phyloP scores from a whole-genome alignment of 768 basidiomycete species.

The Leccinum longicurvipes region DNA sequence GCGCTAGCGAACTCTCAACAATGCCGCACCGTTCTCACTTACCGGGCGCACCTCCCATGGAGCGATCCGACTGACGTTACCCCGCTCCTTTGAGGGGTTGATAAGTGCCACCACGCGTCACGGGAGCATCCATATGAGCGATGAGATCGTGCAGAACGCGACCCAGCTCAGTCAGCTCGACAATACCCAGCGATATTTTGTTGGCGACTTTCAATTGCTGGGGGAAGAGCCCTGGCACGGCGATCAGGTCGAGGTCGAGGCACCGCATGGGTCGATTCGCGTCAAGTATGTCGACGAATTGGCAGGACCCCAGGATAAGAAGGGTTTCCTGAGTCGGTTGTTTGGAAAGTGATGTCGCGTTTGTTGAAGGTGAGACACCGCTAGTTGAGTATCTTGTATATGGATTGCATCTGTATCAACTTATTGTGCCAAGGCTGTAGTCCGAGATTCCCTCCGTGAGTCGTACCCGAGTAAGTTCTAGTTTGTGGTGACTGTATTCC shows the following conservation, averaged over 20 bases:
- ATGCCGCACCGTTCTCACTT: slow-evolving; percentile 16
- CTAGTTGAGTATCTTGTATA: background rate
- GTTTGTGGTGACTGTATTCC: background rate
- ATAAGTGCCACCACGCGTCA: slow-evolving; percentile 15
- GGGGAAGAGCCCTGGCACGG: slow-evolving; percentile 21
- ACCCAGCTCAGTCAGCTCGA: slow-evolving; percentile 24
- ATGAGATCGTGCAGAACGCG: slow-evolving; percentile 10
- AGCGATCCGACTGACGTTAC: slow-evolving; percentile 12
- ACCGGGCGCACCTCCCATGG: slow-evolving; percentile 12
- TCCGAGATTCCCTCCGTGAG: too few relatives aligned
- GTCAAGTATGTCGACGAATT: slow-evolving; percentile 22
- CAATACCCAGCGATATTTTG: slow-evolving; percentile 18
- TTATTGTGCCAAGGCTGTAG: too few relatives aligned
- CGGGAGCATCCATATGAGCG: slow-evolving; percentile 15
- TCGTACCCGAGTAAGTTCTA: too few relatives aligned
- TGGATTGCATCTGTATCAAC: background rate
- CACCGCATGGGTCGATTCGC: slow-evolving; percentile 16
- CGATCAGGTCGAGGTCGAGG: slow-evolving; percentile 15
- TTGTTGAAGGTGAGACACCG: background rate
- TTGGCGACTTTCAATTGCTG: slow-evolving; percentile 22
- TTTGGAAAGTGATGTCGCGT: slow-evolving; percentile 11
- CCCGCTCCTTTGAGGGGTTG: slow-evolving; percentile 22
- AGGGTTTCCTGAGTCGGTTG: slow-evolving; percentile 18
- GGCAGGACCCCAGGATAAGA: background rate
- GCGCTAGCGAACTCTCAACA: slow-evolving; percentile 13